phyloP scores from a whole-genome alignment of 768 basidiomycete species.

The Suillus clintonianus region DNA sequence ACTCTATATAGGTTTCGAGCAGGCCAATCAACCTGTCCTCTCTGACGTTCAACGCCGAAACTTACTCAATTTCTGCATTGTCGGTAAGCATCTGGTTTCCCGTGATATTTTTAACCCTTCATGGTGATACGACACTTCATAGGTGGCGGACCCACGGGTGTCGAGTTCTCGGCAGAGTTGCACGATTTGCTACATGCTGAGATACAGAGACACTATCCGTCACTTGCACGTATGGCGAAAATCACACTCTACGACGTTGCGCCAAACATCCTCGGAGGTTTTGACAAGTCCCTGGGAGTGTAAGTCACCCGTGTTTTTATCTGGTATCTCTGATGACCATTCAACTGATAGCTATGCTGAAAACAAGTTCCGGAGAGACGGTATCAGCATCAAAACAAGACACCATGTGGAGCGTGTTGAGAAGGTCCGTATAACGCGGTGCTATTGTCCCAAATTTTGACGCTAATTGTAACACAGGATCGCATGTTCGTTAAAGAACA shows the following conservation, averaged over 20 bases:
- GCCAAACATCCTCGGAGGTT: slow-evolving; percentile 70
- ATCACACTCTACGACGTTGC: slow-evolving; percentile 87
- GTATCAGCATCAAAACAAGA: slow-evolving; percentile 69
- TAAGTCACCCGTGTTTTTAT: slow-evolving; percentile 29
- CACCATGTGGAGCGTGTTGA: slow-evolving; percentile 76
- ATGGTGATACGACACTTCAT: slow-evolving; percentile 2
- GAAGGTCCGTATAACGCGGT: slow-evolving; percentile 37
- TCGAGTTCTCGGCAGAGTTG: slow-evolving; percentile 83
- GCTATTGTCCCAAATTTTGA: neutral
- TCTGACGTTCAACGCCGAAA: slow-evolving; percentile 74
- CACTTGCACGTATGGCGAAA: slow-evolving; percentile 59
- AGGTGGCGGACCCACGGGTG: slow-evolving; percentile 80
- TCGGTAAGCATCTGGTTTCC: slow-evolving; percentile 51
- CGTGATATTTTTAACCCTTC: neutral
- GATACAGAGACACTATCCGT: slow-evolving; percentile 59
- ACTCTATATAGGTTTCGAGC: slow-evolving; percentile 64
- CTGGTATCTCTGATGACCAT: slow-evolving; percentile 3
- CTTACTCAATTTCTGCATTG: slow-evolving; percentile 84
- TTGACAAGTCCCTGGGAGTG: slow-evolving; percentile 68
- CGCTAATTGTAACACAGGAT: slow-evolving; percentile 39
- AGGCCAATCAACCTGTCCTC: slow-evolving; percentile 79
- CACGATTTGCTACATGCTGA: slow-evolving; percentile 77
- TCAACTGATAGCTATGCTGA: slow-evolving; percentile 56
- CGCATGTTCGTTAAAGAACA: slow-evolving; percentile 70
- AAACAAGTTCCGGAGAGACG: slow-evolving; percentile 71